Evolutionary conservation across 1,284 basidiomycete genomes (phyloP), one percentile per base, ranked within the genome.

Genomic region (Gymnopus androsaceus): DNA sequence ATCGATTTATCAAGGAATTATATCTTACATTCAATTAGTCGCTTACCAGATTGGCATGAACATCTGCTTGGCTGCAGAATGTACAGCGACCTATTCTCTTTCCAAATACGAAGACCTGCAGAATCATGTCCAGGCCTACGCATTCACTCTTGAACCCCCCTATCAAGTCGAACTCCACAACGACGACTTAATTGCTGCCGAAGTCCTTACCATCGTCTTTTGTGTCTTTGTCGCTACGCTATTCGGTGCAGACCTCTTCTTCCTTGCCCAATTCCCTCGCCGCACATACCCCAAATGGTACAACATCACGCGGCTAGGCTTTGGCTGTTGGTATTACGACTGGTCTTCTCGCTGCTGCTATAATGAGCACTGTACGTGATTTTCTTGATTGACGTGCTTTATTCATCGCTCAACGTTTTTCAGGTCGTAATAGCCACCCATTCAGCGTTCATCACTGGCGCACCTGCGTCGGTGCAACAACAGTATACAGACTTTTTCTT

Each of bases 171-270:
- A 50, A 0, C 61, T 72, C 1, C 62, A 69, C 59, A 69, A 70
- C 51, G 63, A 69, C 51, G 66, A 66, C 54, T 51, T 71, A 54
- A 64, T 69, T 52, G 64, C 61, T 27, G 62, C 68, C 1, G 61
- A 66, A 25, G 61, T 64, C n/a, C 28, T 67, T 21, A 69, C 68
- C 23, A 72, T 72, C 54, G 63, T 71, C 4, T 70, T 70, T 54
- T 67, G 67, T 37, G 68, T 70, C 2, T 52, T 72, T 17, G 70
- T 72, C 9, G 69, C 72, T 1, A 70, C 68, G 1, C 21, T 72
- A 2, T 72, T 71, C 51, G 69, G 71, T 12, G 65, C 69, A 11
- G 72, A 73, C 41, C 69, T 69, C 38, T 72, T 72, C 61, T 69
- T 73, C 54, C 64, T 73, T 2, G 48, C 71, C 1, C 68, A 72